Percentiles rank a stretch among this genome's conserved stretches.
phyloP scores from a whole-genome alignment of 441 rosid genomes.

The Biscutella laevigata region DNA sequence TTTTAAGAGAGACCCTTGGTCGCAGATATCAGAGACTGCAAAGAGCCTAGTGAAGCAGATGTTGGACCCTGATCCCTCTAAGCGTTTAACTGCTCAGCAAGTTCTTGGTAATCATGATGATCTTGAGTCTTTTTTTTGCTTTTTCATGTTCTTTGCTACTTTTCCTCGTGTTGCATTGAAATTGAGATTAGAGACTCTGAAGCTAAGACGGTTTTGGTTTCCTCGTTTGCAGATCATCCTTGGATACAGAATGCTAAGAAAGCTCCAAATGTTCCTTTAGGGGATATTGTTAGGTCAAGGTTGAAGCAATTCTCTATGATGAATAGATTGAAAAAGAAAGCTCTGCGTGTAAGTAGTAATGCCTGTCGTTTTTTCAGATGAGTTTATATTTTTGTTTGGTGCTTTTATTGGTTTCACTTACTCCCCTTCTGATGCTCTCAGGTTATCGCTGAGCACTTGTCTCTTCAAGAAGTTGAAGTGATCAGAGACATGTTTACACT shows the following conservation, averaged over 20 bases:
- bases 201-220: background rate
- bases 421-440: slow-evolving; percentile 26
- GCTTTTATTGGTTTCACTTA: slow-evolving; percentile 10
- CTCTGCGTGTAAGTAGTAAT: slow-evolving; percentile 54
- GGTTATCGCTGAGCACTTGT: slow-evolving; percentile 94
- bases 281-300: slow-evolving; percentile 90
- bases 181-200: background rate
- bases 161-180: background rate
- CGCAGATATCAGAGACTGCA: slow-evolving; percentile 82
- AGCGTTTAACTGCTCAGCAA: slow-evolving; percentile 83
- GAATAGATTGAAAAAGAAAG: slow-evolving; percentile 93
- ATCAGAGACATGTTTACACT: slow-evolving; percentile 81
- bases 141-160: background rate
- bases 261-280: slow-evolving; percentile 92
- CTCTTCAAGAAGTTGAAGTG: slow-evolving; percentile 82
- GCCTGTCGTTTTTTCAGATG: background rate
- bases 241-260: slow-evolving; percentile 95
- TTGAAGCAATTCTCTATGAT: slow-evolving; percentile 88
- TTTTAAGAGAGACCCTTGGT: slow-evolving; percentile 97
- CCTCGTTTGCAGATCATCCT: slow-evolving; percentile 49
- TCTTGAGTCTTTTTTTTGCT: background rate
- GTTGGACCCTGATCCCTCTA: slow-evolving; percentile 72
- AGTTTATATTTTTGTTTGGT: background rate
- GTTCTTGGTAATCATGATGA: slow-evolving; percentile 72
- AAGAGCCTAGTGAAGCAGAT: slow-evolving; percentile 83